Evolutionary conservation across 352 stramenopile genomes (phyloP), one percentile per base, ranked within the genome.

Genomic region (Pythium chondricola): DNA sequence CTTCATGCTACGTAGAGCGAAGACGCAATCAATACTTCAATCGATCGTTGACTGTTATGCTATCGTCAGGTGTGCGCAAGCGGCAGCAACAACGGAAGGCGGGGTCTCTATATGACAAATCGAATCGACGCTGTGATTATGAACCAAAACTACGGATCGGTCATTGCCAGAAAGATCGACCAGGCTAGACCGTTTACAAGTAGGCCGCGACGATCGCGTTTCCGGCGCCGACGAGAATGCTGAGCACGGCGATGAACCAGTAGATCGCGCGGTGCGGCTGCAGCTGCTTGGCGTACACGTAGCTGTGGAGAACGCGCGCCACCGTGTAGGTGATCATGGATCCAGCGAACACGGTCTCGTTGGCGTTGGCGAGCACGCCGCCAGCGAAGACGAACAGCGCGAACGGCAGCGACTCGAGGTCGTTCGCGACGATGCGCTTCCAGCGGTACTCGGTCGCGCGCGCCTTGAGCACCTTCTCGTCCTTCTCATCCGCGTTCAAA

Each of bases 351-450:
- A 69, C 60, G 13, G 24, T 27, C 1, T 55, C 32, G 43, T 69
- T 70, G n/a, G 56, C 58, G n/a, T 56, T 44, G 17, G 66, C 64
- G 14, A 65, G 36, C 13, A 79, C 44, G 13, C 62, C 65, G 9
- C 56, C 43, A 8, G 48, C 56, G 35, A 74, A 74, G 7, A 74
- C 41, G 18, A 71, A 32, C 5, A 79, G 60, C 20, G 58, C 65
- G 16, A 79, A 42, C 2, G 68, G 68, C 35, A 79, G 72, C 21
- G 58, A 66, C 42, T 79, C 68, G 31, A 75, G 56, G 48, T 79
- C 65, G 56, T 79, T 79, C 21, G 52, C 46, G 25, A 78, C 59
- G 48, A 78, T 72, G 20, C 66, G 52, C n/a, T 57, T 52, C 68
- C 65, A 78, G 24, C 68, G 62, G 31, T 69, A 54, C 53, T 77